A percentile compares a stretch with the other conserved stretches of the same genome.
Evolutionary conservation across 139 green algal species (phyloP).

Genomic region (Micractinium conductrix): DNA sequence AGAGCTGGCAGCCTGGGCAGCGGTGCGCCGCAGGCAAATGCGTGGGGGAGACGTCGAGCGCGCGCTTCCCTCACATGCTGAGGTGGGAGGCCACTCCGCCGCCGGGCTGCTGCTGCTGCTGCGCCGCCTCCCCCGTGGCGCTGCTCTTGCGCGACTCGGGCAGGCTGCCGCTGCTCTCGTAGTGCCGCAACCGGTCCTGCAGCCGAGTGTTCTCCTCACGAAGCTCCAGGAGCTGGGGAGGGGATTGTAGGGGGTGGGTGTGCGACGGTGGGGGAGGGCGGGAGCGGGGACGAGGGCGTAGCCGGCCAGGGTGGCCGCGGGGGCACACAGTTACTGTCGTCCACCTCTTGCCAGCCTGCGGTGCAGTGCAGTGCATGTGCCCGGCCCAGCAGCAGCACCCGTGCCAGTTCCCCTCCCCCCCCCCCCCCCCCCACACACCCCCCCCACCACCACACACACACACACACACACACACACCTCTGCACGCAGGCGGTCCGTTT

Average conservation of each 20-base stretch:
- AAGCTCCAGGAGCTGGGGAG: conserved; percentile 48
- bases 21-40: too few relatives aligned
- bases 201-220: conserved; percentile 66
- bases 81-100: conserved; percentile 6
- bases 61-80: conserved; percentile 15
- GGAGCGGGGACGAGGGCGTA: neutral
- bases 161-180: conserved; percentile 39
- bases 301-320: neutral
- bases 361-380: neutral
- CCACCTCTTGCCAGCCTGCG: neutral
- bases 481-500: conserved; percentile 42
- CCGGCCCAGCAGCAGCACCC: neutral
- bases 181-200: conserved; percentile 49
- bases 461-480: conserved; percentile 19
- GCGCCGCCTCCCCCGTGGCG: conserved; percentile 11
- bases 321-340: neutral
- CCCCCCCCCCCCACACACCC: too few relatives aligned
- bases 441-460: too few relatives aligned
- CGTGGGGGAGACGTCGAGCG: too few relatives aligned
- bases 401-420: too few relatives aligned
- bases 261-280: neutral
- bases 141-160: conserved; percentile 30
- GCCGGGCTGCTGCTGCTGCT: neutral
- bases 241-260: neutral
- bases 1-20: too few relatives aligned